Base-by-base conservation (phyloP, 139 green algal species). In the Volvox reticuliferus region DNA sequence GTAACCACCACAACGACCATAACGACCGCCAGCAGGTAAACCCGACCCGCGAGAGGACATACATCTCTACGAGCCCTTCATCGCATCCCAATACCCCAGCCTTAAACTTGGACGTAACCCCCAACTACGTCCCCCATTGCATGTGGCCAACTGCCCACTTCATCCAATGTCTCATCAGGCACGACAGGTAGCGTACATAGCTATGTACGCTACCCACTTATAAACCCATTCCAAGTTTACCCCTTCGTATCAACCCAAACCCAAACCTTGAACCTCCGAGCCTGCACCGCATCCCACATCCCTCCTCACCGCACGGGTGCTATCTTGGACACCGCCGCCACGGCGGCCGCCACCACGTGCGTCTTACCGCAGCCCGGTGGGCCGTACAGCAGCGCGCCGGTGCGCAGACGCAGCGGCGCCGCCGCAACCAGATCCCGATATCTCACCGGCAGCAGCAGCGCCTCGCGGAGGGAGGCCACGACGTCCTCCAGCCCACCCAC, bases 291-390 rank as follows among this genome's bases (percentile, higher is more conserved):
- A 24, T 5, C 37, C 36, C 36, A 22, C 84, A 14, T 65, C 2
- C 71, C 65, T 73, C 63, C 92, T 67, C 88, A 94, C 92, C 92
- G 44, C 61, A 93, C 86, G n/a, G 76, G 88, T 35, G 76, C 79
- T 1, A 82, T 17, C 36, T 69, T 68, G 28, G 69, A 93, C 20
- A 94, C 92, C 24, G 97, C 97, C 33, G 96, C 96, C 30, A 97
- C 96, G 28, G 98, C 98, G 32, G 94, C 93, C 37, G 93, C 92
- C 78, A 99, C 97, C 2, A 98, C 88, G 82, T 99, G 97, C 78
- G 98, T 99, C 94, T 99, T 99, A 88, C 98, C 98, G 83, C 98
- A 99, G 17, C 98, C 98, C 36, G 95, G 94, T 1, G 98, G 98
- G n/a, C 98, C 98, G 93, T 99, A 99, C 78, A 99, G 95, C 91